Conservation (phyloP, 225 moss, liverwort and hornwort genomes). For the Physcomitrellopsis africana region DNA sequence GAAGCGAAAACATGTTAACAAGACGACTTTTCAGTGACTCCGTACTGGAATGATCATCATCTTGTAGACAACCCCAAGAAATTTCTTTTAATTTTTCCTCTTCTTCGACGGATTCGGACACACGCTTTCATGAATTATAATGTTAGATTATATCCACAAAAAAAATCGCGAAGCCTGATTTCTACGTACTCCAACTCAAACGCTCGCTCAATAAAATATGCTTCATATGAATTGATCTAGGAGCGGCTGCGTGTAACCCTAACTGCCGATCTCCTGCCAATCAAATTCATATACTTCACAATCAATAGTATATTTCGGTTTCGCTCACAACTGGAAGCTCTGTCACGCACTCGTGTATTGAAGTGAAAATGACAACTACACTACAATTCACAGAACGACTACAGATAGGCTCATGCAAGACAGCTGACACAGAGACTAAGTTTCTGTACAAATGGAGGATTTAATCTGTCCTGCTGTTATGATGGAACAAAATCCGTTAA, state of each 20-base stretch:
- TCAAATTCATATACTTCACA: constrained; percentile 5
- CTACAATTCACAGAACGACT: not conserved
- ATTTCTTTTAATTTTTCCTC: no score
- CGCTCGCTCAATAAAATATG: not conserved
- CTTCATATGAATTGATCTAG: constrained; percentile 7
- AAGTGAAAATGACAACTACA: not conserved
- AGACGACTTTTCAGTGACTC: no score
- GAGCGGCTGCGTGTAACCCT: constrained; percentile 31
- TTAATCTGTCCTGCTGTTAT: not conserved
- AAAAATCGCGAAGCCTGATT: not conserved
- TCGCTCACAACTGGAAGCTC: not conserved
- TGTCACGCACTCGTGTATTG: not conserved
- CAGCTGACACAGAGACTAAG: no score
- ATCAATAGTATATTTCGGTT: not conserved
- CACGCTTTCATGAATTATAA: no score
- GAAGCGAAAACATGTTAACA: not conserved
- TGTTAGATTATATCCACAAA: no score
- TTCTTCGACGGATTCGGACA: no score
- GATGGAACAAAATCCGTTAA: not conserved
- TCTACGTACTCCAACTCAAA: not conserved
- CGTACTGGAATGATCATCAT: no score
- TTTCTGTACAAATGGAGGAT: not conserved
- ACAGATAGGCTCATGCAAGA: not conserved
- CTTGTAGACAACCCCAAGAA: no score
- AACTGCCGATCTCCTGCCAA: constrained; percentile 24